These are phyloP conservation scores for Echites panduratus DNA, from an alignment of 257 asterid species.

Conservation along the genomic window DNA sequence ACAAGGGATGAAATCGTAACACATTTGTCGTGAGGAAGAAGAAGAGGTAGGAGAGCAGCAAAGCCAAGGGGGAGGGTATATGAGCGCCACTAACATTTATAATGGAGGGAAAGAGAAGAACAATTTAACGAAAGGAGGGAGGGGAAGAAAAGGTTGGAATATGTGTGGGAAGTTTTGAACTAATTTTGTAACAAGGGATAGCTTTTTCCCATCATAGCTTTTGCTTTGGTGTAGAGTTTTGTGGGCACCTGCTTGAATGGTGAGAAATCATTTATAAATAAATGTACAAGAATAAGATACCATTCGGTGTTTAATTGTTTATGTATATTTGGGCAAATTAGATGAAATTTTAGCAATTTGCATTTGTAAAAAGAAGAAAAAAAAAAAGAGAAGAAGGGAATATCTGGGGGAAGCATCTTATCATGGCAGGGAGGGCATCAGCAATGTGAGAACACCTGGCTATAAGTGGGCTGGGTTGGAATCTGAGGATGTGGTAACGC, in stretches of 20 bases:
- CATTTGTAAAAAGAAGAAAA: no score
- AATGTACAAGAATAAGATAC: no score
- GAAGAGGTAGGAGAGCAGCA: background rate
- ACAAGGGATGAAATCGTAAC: constrained; percentile 16
- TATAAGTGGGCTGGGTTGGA: constrained; percentile 1
- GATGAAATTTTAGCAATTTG: no score
- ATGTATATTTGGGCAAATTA: no score
- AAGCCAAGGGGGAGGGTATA: background rate
- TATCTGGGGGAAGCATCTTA: background rate
- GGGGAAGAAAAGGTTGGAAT: constrained; percentile 16
- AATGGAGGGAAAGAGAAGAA: background rate
- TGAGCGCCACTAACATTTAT: background rate
- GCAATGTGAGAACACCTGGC: constrained; percentile 21
- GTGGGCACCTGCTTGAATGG: no score
- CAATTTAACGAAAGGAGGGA: background rate
- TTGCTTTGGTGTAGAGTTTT: background rate
- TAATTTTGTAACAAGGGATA: constrained; percentile 15
- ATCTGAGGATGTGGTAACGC: constrained; percentile 20
- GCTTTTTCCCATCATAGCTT: constrained; percentile 8
- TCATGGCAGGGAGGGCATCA: background rate
- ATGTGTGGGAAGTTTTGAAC: background rate
- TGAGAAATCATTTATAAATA: no score
- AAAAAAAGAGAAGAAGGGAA: background rate
- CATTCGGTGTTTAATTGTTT: no score
- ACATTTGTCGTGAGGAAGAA: constrained; percentile 19